Evolutionary conservation across 768 basidiomycete species (phyloP), one percentile per base, ranked within the genome.

Genomic region (Boletus eberwhitei): DNA sequence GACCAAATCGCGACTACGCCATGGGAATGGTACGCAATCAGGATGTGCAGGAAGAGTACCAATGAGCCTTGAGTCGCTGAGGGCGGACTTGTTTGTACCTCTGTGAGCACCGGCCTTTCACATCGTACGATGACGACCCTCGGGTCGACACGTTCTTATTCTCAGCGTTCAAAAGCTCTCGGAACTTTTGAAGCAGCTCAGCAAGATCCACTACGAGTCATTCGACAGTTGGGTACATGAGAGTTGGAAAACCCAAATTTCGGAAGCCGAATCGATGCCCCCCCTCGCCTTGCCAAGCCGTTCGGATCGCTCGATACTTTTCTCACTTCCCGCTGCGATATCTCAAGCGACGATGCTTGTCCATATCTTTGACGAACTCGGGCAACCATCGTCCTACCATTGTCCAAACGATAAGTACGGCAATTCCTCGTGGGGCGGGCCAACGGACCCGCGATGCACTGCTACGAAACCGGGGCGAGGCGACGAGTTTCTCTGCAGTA

Each of bases 311-410:
- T 82, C 80, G 7, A 74, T 71, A 29, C 75, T 86, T 11, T 85
- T 87, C 62, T 74, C 80, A 5, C 73, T 78, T 36, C 74, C 85
- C 5, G 72, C 75, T 17, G 60, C 71, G 47, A 68, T 66, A 50
- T 65, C 71, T 4, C 79, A 85, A 51, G 71, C 85, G 3, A 62
- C 76, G 2, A 73, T 77, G 50, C 66, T 86, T 41, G 71, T 85
- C 53, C 69, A 69, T 19, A 82, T 79, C 5, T 84, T 79, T 63
- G 81, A 85, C 57, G 83, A 85, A 46, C 73, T 84, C 51, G 75
- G 84, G 39, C 76, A 81, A 58, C 71, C 75, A 7, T 1, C 77
- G 82, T 13, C 78, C 74, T 50, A 66, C 68, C 12, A 57, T 64
- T 14, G 72, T 77, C 1, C 74, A 77, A 48, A 26, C 2, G 65